Conservation (phyloP, 352 stramenopile genomes). For the Globisporangium cylindrosporum region DNA sequence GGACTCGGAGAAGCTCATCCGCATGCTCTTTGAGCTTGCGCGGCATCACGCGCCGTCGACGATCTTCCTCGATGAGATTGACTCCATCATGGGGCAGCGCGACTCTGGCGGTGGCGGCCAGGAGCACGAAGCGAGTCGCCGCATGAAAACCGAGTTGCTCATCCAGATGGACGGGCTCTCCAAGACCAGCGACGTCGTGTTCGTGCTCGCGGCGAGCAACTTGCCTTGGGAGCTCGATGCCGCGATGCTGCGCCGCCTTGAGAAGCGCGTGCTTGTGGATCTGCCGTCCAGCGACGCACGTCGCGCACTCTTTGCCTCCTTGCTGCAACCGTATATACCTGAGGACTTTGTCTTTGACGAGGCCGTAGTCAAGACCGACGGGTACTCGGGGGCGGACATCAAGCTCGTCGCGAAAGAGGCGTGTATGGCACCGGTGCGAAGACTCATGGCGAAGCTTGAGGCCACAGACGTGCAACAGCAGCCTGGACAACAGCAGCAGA, state of each 20-base stretch:
- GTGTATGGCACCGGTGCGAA: constrained; percentile 76
- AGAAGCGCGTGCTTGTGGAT: constrained; percentile 83
- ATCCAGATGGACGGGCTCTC: constrained; percentile 86
- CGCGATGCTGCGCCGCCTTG: constrained; percentile 76
- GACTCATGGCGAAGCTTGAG: constrained; percentile 70
- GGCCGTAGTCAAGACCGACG: constrained; percentile 50
- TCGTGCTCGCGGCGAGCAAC: constrained; percentile 81
- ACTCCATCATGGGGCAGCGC: constrained; percentile 88
- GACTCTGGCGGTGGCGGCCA: constrained; percentile 63
- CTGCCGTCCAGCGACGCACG: constrained; percentile 64
- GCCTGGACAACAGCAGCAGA: not conserved
- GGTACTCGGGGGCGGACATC: constrained; percentile 83
- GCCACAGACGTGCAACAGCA: constrained; percentile 20
- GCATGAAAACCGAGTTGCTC: constrained; percentile 86
- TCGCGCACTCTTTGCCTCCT: constrained; percentile 46
- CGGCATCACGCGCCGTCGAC: constrained; percentile 81
- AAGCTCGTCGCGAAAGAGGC: constrained; percentile 85
- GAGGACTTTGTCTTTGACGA: constrained; percentile 50
- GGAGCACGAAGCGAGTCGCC: constrained; percentile 81
- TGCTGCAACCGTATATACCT: constrained; percentile 60
- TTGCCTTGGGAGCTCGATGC: constrained; percentile 79
- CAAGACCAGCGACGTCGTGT: constrained; percentile 80
- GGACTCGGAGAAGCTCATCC: constrained; percentile 86
- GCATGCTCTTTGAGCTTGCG: constrained; percentile 82
- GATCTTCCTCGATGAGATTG: constrained; percentile 87